phyloP scores from a whole-genome alignment of 163 green algal genomes.

The Chlamydomonas reinhardtii region DNA sequence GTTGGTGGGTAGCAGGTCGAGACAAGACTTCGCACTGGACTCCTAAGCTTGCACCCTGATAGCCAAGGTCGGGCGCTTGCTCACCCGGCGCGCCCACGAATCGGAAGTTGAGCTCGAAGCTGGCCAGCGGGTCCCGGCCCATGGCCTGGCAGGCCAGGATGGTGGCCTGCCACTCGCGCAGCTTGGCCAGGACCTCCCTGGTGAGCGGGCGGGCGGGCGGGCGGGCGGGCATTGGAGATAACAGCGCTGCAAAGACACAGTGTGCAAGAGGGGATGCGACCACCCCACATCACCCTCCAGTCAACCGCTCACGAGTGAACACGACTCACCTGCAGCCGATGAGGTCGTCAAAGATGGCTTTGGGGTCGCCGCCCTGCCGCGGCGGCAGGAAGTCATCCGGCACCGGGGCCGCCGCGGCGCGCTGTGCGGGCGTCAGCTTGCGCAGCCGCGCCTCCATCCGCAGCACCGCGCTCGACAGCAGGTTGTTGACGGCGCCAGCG shows the following conservation, averaged over 20 bases:
- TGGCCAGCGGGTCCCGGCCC: slow-evolving; percentile 61
- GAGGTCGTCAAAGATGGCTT: slow-evolving; percentile 58
- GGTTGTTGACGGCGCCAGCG: slow-evolving; percentile 68
- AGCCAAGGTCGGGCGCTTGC: too few species aligned
- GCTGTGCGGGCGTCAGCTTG: not conserved
- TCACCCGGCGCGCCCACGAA: slow-evolving; percentile 63
- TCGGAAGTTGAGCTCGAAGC: slow-evolving; percentile 66
- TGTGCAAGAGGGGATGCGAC: too few species aligned
- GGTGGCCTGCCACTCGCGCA: slow-evolving; percentile 62
- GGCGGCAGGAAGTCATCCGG: slow-evolving; percentile 60
- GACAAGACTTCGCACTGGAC: too few species aligned
- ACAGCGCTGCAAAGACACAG: too few species aligned
- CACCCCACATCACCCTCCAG: too few species aligned
- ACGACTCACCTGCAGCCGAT: slow-evolving; percentile 52
- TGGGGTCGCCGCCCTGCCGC: not conserved
- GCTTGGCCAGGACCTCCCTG: slow-evolving; percentile 54
- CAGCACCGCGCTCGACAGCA: slow-evolving; percentile 51
- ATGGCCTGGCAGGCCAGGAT: slow-evolving; percentile 54
- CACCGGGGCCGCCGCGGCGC: slow-evolving; percentile 31
- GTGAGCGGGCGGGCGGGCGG: too few species aligned
- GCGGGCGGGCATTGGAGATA: too few species aligned
- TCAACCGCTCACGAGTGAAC: too few species aligned
- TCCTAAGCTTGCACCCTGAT: too few species aligned
- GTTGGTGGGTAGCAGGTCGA: not conserved
- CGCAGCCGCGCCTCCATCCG: slow-evolving; percentile 54